Percentiles rank a stretch among this genome's conserved stretches.
These are phyloP conservation scores for Coffea eugenioides DNA, from an alignment of 257 asterid genomes.

Conservation along the genomic window DNA sequence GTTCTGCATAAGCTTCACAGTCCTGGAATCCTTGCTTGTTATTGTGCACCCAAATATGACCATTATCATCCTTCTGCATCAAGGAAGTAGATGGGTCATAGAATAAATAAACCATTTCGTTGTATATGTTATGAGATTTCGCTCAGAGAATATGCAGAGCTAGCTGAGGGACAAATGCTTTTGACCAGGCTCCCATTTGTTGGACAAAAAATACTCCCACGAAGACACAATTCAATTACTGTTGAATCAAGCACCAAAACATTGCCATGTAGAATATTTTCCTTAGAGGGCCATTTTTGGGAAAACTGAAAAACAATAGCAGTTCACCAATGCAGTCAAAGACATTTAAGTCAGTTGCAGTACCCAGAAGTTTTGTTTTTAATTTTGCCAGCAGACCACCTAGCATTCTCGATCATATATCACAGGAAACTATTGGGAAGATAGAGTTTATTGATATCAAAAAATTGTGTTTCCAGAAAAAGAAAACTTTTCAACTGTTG, in stretches of 20 bases:
- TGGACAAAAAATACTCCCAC: neutral
- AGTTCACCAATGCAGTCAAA: neutral
- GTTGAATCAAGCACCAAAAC: neutral
- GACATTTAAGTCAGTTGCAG: neutral
- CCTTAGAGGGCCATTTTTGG: neutral
- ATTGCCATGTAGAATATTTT: neutral
- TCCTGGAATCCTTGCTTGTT: conserved; percentile 89
- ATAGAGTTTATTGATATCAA: no score
- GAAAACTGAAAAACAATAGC: neutral
- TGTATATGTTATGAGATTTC: neutral
- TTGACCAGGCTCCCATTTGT: neutral
- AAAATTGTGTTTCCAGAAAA: no score
- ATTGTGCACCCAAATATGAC: conserved; percentile 76
- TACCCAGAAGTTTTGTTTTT: neutral
- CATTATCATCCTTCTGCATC: conserved; percentile 53
- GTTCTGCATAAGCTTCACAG: conserved; percentile 72
- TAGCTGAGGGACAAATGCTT: neutral
- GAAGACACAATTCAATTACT: neutral
- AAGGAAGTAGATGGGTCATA: conserved; percentile 10
- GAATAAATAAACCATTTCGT: neutral
- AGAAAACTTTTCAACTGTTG: neutral
- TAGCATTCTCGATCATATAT: neutral
- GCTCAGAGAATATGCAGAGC: neutral
- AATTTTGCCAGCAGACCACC: neutral
- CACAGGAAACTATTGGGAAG: neutral